Percentiles rank a stretch among this genome's conserved stretches.
These are phyloP conservation scores for Excoecaria cochinchinensis DNA, from an alignment of 345 rosid species.

Conservation along the genomic window DNA sequence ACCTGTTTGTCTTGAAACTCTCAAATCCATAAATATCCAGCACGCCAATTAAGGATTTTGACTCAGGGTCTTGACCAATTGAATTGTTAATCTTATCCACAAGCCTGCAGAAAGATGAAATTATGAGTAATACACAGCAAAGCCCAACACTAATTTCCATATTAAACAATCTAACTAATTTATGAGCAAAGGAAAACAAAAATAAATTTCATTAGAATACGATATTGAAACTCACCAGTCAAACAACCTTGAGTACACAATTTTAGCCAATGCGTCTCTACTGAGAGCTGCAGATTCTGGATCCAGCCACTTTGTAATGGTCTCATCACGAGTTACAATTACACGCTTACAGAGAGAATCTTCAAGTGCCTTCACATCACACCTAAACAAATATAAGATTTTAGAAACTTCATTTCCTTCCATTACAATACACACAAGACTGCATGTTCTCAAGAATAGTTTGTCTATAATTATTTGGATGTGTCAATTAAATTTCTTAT, in stretches of 20 bases:
- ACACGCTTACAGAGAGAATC: conserved; percentile 98
- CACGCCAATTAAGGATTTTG: conserved; percentile 88
- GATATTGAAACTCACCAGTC: conserved; percentile 74
- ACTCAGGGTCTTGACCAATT: conserved; percentile 94
- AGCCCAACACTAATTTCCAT: conserved; percentile 11
- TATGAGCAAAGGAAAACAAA: conserved; percentile 1
- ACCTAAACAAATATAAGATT: conserved; percentile 53
- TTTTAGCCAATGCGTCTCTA: conserved; percentile 96
- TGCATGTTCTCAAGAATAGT: conserved; percentile 9
- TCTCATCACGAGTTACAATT: conserved; percentile 97
- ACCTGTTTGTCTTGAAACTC: conserved; percentile 99
- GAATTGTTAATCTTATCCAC: conserved; percentile 89
- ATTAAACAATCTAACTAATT: conserved; percentile 14
- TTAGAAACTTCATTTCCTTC: conserved; percentile 26
- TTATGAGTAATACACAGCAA: conserved; percentile 10
- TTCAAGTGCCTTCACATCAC: conserved; percentile 82
- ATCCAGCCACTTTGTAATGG: conserved; percentile 93
- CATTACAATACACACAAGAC: background rate
- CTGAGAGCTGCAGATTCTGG: conserved; percentile 81
- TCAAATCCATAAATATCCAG: conserved; percentile 99
- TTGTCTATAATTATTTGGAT: conserved; percentile 6
- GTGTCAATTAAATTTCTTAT: conserved; percentile 17
- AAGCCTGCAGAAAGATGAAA: conserved; percentile 55
- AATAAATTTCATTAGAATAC: conserved; percentile 13
- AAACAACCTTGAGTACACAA: conserved; percentile 88